Percentiles rank a stretch among this genome's conserved stretches.
These are phyloP conservation scores for Clitocybe nebularis DNA, from an alignment of 1,284 basidiomycete genomes.

Conservation along the genomic window DNA sequence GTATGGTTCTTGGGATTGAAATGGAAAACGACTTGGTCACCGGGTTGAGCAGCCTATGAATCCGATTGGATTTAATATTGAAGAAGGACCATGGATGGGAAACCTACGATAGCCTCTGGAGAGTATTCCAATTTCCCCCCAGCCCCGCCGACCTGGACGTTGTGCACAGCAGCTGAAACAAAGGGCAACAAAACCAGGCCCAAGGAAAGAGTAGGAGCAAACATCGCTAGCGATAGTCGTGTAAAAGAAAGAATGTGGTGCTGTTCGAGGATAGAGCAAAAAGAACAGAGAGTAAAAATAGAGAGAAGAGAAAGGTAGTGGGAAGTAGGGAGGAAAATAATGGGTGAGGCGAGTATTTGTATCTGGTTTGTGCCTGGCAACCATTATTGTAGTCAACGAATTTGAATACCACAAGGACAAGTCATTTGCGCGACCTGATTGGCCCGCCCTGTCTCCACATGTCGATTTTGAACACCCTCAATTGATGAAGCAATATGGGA, in stretches of 20 bases:
- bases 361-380: slow-evolving; percentile 9
- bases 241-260: slow-evolving; percentile 19
- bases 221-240: slow-evolving; percentile 42
- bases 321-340: slow-evolving; percentile 11
- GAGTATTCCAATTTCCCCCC: slow-evolving; percentile 38
- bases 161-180: slow-evolving; percentile 40
- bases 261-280: slow-evolving; percentile 17
- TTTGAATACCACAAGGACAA: too few species aligned
- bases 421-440: slow-evolving; percentile 9
- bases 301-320: slow-evolving; percentile 19
- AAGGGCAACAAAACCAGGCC: slow-evolving; percentile 46
- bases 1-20: slow-evolving; percentile 57
- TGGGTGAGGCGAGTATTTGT: slow-evolving; percentile 13
- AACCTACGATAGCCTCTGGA: slow-evolving; percentile 51
- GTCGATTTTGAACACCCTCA: too few species aligned
- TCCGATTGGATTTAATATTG: slow-evolving; percentile 8
- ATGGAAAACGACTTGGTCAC: slow-evolving; percentile 58
- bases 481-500: too few species aligned
- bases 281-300: slow-evolving; percentile 19
- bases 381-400: not conserved
- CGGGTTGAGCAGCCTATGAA: slow-evolving; percentile 40
- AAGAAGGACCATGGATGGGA: not conserved
- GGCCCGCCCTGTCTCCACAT: too few species aligned
- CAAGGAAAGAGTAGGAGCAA: slow-evolving; percentile 38
- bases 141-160: slow-evolving; percentile 52